Evolutionary conservation across 208 protist species (phyloP), one percentile per base, ranked within the genome.

Genomic region (Strigomonas culicis): DNA sequence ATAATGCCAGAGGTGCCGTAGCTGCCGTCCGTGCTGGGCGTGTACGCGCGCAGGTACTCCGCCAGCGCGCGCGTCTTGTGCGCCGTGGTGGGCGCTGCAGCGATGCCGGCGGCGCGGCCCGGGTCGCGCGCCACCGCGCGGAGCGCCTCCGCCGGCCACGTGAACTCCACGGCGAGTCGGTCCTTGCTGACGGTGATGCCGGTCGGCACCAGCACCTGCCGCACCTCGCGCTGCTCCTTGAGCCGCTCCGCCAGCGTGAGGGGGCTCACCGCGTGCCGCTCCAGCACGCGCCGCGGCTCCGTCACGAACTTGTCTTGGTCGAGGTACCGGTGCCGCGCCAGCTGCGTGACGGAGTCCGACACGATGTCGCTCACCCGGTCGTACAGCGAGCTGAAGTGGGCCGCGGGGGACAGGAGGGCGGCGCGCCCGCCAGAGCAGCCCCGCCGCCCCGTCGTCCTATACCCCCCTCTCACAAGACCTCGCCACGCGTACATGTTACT

Each of bases 1-100:
- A 93, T 58, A 15, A 75, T 72, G 46, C 82, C 71, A 10, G 58
- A 31, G 0, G 69, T 46, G 34, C 74, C 64, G 22, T 77, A 73
- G 36, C 77, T 77, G 4, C 82, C 88, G 34, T 97, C 91, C 7
- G 88, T 94, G 79, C 84, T 92, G 11, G 88, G 77, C 6, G 91
- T 91, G 68, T 91, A 88, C 10, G 72, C 86, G 2, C 91, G 83
- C 60, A 97, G 71, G 66, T 87, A 94, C 61, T 97, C 86, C 1
- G 91, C 86, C 36, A 95, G 53, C 11, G 70, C 82, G 36, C 77
- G 79, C n/a, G 76, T 86, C 25, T 72, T 74, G 49, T 43, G 46
- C 34, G 34, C 34, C 7, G 34, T 39, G 34, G 34, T 39, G 34
- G 31, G 32, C 1, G 30, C 7, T 2, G 53, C 11, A 2, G 3